Evolutionary conservation across 805 yeast genomes (phyloP).

Genomic region (Nakazawaea laoshanensis): DNA sequence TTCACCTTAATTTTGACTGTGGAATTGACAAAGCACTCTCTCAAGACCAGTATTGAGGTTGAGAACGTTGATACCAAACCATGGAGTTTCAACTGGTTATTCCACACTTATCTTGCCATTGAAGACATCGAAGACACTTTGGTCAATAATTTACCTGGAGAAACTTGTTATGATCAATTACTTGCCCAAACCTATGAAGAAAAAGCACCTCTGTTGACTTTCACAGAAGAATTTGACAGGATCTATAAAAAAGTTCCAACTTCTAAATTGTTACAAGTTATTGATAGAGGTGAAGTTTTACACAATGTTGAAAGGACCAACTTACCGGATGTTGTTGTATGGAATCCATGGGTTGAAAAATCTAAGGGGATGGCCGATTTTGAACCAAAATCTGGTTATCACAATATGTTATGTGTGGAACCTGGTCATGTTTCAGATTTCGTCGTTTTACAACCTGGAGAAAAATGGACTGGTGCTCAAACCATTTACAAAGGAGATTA

Average conservation of each 20-base stretch:
- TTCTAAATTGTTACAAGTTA: conserved; percentile 54
- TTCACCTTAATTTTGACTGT: conserved; percentile 73
- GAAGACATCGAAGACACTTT: conserved; percentile 71
- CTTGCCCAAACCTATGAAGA: conserved; percentile 53
- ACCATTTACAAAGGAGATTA: conserved; percentile 47
- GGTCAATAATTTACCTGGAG: conserved; percentile 73
- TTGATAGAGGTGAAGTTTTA: conserved; percentile 60
- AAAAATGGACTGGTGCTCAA: conserved; percentile 70
- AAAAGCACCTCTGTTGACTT: conserved; percentile 65
- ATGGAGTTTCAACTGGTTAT: conserved; percentile 87
- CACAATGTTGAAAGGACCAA: conserved; percentile 60
- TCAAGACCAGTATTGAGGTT: conserved; percentile 69
- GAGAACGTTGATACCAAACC: conserved; percentile 55
- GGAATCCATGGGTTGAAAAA: conserved; percentile 95
- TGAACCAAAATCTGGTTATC: conserved; percentile 75
- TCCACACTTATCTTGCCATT: conserved; percentile 81
- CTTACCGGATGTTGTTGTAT: conserved; percentile 66
- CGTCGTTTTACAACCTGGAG: conserved; percentile 57
- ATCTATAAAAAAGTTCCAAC: conserved; percentile 60
- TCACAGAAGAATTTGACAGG: conserved; percentile 77
- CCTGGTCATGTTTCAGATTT: conserved; percentile 83
- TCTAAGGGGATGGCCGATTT: conserved; percentile 84
- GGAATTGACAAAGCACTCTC: conserved; percentile 44
- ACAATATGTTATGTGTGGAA: conserved; percentile 88
- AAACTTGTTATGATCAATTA: conserved; percentile 69